Percentiles rank a stretch among this genome's conserved stretches.
Evolutionary conservation across 1,139 yeast genomes (phyloP).

Genomic region (Pichia sp.): DNA sequence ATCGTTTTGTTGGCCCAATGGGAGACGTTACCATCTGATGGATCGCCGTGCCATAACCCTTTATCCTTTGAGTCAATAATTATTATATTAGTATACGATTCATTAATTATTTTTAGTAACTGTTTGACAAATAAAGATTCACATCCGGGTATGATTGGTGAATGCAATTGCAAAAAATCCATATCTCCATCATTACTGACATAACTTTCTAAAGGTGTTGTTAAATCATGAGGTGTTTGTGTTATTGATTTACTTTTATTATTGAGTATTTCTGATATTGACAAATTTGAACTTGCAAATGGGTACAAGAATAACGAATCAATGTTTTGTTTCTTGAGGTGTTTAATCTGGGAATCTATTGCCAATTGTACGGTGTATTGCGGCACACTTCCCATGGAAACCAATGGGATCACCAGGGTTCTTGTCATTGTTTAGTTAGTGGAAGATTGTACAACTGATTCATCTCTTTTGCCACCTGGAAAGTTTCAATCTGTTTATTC

Average conservation of each 20-base stretch:
- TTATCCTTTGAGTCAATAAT: conserved; percentile 71
- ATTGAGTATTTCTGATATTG: conserved; percentile 5
- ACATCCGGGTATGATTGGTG: conserved; percentile 73
- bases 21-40: neutral
- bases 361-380: conserved; percentile 56
- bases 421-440: conserved; percentile 1
- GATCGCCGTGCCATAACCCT: conserved; percentile 30
- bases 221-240: neutral
- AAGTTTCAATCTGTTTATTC: neutral
- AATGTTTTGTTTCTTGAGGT: neutral
- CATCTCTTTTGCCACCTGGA: neutral
- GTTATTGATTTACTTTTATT: neutral
- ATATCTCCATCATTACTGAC: conserved; percentile 22
- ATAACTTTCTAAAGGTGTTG: conserved; percentile 11
- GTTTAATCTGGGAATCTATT: neutral
- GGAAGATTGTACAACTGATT: neutral
- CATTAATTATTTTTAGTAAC: conserved; percentile 47
- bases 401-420: conserved; percentile 60
- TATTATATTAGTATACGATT: conserved; percentile 42
- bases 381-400: conserved; percentile 85
- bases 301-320: conserved; percentile 54
- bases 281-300: conserved; percentile 73
- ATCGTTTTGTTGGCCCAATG: conserved; percentile 7
- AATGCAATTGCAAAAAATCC: conserved; percentile 62
- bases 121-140: conserved; percentile 45